Evolutionary conservation across 2,329 filamentous ascomycete species (phyloP).

Genomic region (Phialophora macrospora): DNA sequence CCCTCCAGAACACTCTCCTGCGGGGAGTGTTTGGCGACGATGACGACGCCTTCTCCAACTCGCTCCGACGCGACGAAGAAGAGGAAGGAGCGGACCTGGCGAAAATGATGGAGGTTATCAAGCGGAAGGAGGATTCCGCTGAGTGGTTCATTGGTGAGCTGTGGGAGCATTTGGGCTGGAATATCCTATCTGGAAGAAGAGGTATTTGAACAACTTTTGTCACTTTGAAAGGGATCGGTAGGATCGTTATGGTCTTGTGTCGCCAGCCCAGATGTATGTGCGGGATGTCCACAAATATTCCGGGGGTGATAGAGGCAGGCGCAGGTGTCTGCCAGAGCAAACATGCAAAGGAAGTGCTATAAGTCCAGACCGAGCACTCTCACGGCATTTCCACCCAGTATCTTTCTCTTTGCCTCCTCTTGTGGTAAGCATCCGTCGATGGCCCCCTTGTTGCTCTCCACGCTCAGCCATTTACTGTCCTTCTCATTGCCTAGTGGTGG

Average conservation of each 20-base stretch:
- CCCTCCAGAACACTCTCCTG: conserved; percentile 50
- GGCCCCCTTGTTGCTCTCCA: conserved; percentile 54
- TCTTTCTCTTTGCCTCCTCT: conserved; percentile 43
- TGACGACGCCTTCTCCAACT: conserved; percentile 42
- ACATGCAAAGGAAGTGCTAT: conserved; percentile 14
- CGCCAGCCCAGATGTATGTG: neutral
- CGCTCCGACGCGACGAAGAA: conserved; percentile 38
- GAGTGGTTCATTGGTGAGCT: conserved; percentile 63
- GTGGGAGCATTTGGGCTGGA: conserved; percentile 65
- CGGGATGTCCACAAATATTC: neutral
- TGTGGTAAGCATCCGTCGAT: conserved; percentile 47
- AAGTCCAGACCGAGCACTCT: conserved; percentile 48
- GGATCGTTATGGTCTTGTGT: neutral
- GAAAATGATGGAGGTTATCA: conserved; percentile 14
- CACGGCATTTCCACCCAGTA: conserved; percentile 53
- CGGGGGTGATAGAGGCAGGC: neutral
- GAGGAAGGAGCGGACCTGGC: conserved; percentile 31
- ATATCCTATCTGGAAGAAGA: conserved; percentile 47
- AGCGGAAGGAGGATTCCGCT: conserved; percentile 44
- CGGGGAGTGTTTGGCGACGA: conserved; percentile 49
- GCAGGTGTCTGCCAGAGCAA: neutral
- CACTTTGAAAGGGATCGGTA: neutral
- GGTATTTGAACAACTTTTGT: conserved; percentile 11
- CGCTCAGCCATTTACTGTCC: conserved; percentile 51
- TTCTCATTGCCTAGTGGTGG: conserved; percentile 45